Evolutionary conservation across 257 asterid genomes (phyloP), one percentile per base, ranked within the genome.

Genomic region (Petunia axillaris): DNA sequence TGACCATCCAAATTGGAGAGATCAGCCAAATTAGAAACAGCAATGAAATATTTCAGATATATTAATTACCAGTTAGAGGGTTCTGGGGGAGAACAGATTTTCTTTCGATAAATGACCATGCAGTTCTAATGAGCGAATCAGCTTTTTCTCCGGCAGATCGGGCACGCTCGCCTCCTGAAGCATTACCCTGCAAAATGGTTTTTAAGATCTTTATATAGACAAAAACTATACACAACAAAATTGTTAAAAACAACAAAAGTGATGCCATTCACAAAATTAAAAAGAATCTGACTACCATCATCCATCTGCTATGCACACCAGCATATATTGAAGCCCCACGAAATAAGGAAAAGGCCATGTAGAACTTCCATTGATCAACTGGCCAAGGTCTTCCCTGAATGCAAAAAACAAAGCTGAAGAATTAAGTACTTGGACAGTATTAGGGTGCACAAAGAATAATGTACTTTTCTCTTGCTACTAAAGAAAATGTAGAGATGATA

Each of bases 81-180:
- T 87, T 87, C 75, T 15, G 88, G 48, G 97, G 97, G 74, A 93
- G 97, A 81, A 88, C 96, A 81, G 92, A 88, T 74, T 91, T 89
- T 81, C 91, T 84, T 48, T 79, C 79, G 85, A 93, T 87, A 86
- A 90, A 87, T 5, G 82, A 86, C 97, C 96, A 92, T 13, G 99
- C 96, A 48, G 75, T 83, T 82, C 83, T 89, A 7, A 95, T 87
- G 67, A 89, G 35, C 57, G 89, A 85, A 85, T 93, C 88, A 53
- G 96, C 97, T 83, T 84, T 91, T 84, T 84, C 82, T 80, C 97
- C 98, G 25, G 91, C 85, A 82, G 73, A 54, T 68, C 93, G 89
- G 43, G 99, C 99, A 81, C 97, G 94, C 70, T 92, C 96, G 68
- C 99, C 99, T 73, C 98, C 99, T 2, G 97, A 91, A 78, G 99